Evolutionary conservation across 1,284 basidiomycete species (phyloP), one percentile per base, ranked within the genome.

Genomic region (Takashimella tepidaria): DNA sequence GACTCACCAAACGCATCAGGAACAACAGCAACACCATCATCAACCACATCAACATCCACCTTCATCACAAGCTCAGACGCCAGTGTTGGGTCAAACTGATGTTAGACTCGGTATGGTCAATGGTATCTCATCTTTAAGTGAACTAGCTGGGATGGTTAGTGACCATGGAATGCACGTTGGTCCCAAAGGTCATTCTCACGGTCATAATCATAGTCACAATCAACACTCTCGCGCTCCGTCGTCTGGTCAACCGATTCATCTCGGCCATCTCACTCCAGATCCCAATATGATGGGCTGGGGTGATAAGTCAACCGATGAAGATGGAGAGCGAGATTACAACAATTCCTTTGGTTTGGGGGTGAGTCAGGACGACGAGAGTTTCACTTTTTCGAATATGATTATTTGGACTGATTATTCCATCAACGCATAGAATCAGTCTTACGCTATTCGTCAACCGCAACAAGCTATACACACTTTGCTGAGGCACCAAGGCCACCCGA

Each of bases 21-120:
- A n/a, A n/a, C 52, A 53, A 41, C 47, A 49, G 13, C 49, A 47
- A 27, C 53, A 55, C 24, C 23, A 31, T 20, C 50, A 45, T 11
- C 54, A 50, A 16, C 50, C 44, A 12, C 41, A 25, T 19, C 41
- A 22, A 16, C 19, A 26, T 5, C 45, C n/a, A 44, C 19, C 41
- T 13, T 37, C 47, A 23, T 25, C 41, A 21, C 40, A 52, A 11
- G 27, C 23, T 8, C 19, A 48, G 43, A 47, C 22, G 21, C 6
- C 10, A 8, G 10, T 16, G 31, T 8, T 8, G 10, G 31, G 31
- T 16, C n/a, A n/a, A n/a, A 16, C 31, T 37, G 31, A 16, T 8
- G 31, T 37, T 37, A 16, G 31, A 16, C 31, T 37, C 16, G 31
- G 31, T 16, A 16, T 37, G 31, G 31, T 37, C 10, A 37, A 37